Conservation (phyloP, 352 stramenopile species). For the Phytophthora foliorum region DNA sequence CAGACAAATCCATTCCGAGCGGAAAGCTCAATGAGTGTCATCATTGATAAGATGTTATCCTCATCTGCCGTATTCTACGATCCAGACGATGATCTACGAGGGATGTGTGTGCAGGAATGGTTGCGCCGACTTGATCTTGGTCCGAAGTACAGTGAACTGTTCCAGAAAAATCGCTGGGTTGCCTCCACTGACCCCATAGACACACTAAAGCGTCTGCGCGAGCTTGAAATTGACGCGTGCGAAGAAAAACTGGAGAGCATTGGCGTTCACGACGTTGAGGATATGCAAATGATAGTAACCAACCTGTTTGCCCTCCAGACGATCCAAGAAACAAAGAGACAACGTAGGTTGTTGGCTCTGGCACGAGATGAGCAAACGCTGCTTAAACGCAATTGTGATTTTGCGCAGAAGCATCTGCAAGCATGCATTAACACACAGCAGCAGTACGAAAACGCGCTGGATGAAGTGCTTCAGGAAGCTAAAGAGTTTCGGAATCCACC, state of each 20-base stretch:
- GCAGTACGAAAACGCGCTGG: slow-evolving; percentile 38
- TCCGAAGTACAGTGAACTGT: slow-evolving; percentile 52
- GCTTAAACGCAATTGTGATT: slow-evolving; percentile 46
- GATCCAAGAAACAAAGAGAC: slow-evolving; percentile 44
- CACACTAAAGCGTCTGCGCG: slow-evolving; percentile 35
- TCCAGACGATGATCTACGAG: slow-evolving; percentile 64
- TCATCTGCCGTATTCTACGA: slow-evolving; percentile 52
- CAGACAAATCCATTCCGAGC: slow-evolving; percentile 62
- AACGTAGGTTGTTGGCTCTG: slow-evolving; percentile 25
- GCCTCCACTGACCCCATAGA: not conserved
- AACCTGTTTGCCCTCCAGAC: slow-evolving; percentile 60
- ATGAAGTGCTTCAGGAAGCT: slow-evolving; percentile 55
- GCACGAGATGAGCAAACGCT: slow-evolving; percentile 23
- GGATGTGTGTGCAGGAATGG: slow-evolving; percentile 64
- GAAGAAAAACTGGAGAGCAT: slow-evolving; percentile 45
- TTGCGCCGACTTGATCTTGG: slow-evolving; percentile 67
- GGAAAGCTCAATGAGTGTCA: slow-evolving; percentile 29
- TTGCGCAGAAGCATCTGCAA: slow-evolving; percentile 47
- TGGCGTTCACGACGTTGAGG: slow-evolving; percentile 49
- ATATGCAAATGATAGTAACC: slow-evolving; percentile 63
- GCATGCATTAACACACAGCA: slow-evolving; percentile 27
- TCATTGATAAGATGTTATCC: slow-evolving; percentile 48
- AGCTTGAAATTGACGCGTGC: slow-evolving; percentile 32
- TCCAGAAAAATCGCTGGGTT: slow-evolving; percentile 50
- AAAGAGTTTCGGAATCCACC: slow-evolving; percentile 75